phyloP scores from a whole-genome alignment of 331 rosid species.

The Cydonia oblonga region DNA sequence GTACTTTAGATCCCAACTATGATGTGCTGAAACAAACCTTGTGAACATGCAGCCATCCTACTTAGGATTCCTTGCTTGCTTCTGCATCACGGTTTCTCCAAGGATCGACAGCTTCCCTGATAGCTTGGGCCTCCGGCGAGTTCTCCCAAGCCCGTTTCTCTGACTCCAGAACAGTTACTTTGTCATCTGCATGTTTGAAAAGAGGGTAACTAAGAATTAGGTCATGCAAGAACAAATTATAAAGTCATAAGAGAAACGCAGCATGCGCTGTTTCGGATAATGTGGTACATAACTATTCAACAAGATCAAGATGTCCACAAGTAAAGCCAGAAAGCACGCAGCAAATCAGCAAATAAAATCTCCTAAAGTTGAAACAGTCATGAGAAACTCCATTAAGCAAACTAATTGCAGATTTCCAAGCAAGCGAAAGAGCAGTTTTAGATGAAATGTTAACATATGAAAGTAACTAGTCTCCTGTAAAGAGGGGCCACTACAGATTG shows the following conservation, averaged over 20 bases:
- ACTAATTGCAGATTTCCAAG: background rate
- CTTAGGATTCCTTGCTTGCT: conserved; percentile 15
- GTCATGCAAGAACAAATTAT: background rate
- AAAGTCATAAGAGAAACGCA: background rate
- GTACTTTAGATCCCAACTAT: background rate
- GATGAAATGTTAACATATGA: background rate
- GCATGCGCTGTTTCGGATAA: background rate
- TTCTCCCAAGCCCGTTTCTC: conserved; percentile 76
- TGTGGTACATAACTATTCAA: background rate
- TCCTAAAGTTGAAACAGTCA: background rate
- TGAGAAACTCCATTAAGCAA: background rate
- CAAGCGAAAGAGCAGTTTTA: background rate
- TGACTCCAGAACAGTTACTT: conserved; percentile 78
- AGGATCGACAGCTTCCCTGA: conserved; percentile 81
- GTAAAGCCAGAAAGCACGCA: background rate
- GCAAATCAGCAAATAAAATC: background rate
- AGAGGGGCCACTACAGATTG: background rate
- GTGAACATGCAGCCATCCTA: background rate
- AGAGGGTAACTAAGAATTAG: conserved; percentile 8
- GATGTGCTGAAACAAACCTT: background rate
- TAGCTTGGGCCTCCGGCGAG: conserved; percentile 67
- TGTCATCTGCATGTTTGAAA: conserved; percentile 48
- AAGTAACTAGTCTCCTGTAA: background rate
- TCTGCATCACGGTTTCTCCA: conserved; percentile 38
- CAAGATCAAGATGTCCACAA: background rate